Conservation (phyloP, 2,329 filamentous ascomycete species). For the Penicillium sp. region DNA sequence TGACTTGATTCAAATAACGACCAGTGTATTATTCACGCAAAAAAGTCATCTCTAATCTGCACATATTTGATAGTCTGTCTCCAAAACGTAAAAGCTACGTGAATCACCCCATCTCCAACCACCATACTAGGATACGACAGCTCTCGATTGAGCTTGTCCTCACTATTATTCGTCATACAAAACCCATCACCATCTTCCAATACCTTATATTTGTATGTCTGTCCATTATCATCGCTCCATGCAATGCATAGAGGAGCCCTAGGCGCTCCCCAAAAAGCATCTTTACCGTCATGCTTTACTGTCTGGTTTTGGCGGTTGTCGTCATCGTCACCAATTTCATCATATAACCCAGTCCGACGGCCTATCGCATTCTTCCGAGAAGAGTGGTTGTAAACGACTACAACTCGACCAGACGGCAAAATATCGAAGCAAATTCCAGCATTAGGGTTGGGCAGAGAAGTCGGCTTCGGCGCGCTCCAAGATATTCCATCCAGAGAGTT, state of each 20-base stretch:
- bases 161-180: conserved; percentile 45
- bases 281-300: conserved; percentile 28
- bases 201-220: conserved; percentile 36
- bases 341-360: conserved; percentile 41
- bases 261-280: conserved; percentile 45
- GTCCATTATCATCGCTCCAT: conserved; percentile 32
- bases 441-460: conserved; percentile 42
- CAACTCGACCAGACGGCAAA: conserved; percentile 32
- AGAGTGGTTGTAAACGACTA: conserved; percentile 42
- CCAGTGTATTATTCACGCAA: not conserved
- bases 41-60: conserved; percentile 20
- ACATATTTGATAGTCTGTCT: conserved; percentile 43
- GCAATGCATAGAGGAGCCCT: conserved; percentile 21
- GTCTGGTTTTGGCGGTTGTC: conserved; percentile 40
- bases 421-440: conserved; percentile 41
- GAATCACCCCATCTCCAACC: conserved; percentile 24
- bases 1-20: too few relatives aligned
- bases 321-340: conserved; percentile 41
- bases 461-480: conserved; percentile 36
- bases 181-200: conserved; percentile 45
- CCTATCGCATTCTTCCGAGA: conserved; percentile 27
- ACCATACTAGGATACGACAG: conserved; percentile 44
- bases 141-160: conserved; percentile 40
- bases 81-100: conserved; percentile 44
- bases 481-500: conserved; percentile 37